These are phyloP conservation scores for Aspergillus tanneri DNA, from an alignment of 2,329 filamentous ascomycete genomes.

Conservation along the genomic window DNA sequence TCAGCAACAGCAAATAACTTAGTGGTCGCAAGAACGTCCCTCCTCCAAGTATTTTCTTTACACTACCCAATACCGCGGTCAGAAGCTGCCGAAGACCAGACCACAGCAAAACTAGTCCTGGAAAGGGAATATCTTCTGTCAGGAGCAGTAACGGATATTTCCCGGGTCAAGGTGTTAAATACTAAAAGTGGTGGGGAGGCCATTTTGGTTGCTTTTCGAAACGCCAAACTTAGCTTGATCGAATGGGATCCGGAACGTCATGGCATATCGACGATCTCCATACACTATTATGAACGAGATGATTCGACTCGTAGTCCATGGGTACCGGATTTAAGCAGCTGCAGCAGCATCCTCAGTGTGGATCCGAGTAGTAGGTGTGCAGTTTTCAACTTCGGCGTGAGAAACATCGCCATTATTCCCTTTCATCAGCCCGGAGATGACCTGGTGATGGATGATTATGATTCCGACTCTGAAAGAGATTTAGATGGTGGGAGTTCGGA, in stretches of 20 bases:
- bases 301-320: constrained; percentile 81
- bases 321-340: constrained; percentile 71
- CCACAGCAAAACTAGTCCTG: constrained; percentile 75
- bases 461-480: constrained; percentile 72
- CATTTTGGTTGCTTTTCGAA: constrained; percentile 78
- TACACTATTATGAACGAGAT: constrained; percentile 97
- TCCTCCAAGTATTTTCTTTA: constrained; percentile 85
- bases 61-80: constrained; percentile 56
- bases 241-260: constrained; percentile 87
- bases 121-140: constrained; percentile 80
- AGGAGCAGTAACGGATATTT: constrained; percentile 80
- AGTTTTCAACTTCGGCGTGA: constrained; percentile 84
- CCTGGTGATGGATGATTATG: constrained; percentile 87
- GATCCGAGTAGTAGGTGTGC: constrained; percentile 93
- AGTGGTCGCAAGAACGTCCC: constrained; percentile 84
- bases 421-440: constrained; percentile 86
- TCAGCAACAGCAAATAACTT: constrained; percentile 77
- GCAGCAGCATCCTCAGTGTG: constrained; percentile 77
- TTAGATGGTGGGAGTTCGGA: constrained; percentile 44
- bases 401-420: constrained; percentile 88
- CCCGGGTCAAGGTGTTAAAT: constrained; percentile 68
- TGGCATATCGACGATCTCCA: constrained; percentile 81
- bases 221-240: constrained; percentile 88
- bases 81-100: constrained; percentile 53
- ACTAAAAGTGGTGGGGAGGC: constrained; percentile 80